phyloP scores from a whole-genome alignment of 2,329 filamentous ascomycete genomes.

The Cercospora sp. region DNA sequence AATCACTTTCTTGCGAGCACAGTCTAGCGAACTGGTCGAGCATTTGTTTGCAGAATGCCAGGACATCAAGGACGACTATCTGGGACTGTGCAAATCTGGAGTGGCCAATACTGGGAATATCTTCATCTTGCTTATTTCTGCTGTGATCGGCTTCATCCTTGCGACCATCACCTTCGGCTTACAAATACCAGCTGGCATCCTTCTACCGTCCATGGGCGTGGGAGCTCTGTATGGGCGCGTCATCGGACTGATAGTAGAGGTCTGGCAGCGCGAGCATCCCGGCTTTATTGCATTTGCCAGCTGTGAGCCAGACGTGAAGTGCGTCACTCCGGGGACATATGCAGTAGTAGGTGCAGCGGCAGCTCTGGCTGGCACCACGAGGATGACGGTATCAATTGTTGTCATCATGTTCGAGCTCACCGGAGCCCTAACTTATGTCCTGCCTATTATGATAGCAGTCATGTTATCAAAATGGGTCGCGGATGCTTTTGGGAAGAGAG shows the following conservation, averaged over 20 bases:
- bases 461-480: constrained; percentile 99
- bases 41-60: constrained; percentile 90
- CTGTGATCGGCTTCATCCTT: constrained; percentile 80
- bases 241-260: constrained; percentile 83
- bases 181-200: constrained; percentile 91
- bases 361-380: constrained; percentile 87
- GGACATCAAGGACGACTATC: constrained; percentile 76
- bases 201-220: constrained; percentile 93
- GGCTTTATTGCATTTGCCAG: constrained; percentile 73
- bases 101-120: constrained; percentile 80
- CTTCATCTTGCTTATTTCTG: constrained; percentile 77
- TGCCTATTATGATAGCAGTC: constrained; percentile 98
- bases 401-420: constrained; percentile 99
- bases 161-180: constrained; percentile 88
- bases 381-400: constrained; percentile 97
- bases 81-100: constrained; percentile 86
- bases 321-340: constrained; percentile 92
- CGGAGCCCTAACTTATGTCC: constrained; percentile 89
- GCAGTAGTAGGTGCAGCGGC: constrained; percentile 95
- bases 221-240: constrained; percentile 88
- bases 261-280: constrained; percentile 79
- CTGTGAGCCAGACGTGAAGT: constrained; percentile 80
- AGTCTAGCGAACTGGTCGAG: constrained; percentile 87
- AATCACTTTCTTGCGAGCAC: constrained; percentile 92
- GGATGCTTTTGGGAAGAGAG: constrained; percentile 86